Evolutionary conservation across 805 yeast species (phyloP).

Genomic region (Zygosaccharomyces kombuchaensis): DNA sequence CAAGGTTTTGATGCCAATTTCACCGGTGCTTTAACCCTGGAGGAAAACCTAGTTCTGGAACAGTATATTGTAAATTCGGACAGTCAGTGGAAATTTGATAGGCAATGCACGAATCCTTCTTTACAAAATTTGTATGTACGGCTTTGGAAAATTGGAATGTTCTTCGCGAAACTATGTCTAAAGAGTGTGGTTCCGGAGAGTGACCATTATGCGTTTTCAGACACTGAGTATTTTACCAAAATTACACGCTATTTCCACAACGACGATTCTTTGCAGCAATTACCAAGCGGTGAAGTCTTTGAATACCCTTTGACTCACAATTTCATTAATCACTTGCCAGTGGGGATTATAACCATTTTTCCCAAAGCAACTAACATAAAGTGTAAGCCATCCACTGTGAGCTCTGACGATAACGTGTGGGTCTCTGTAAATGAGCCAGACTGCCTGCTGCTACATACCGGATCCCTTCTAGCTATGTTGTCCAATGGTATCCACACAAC

Average conservation of each 20-base stretch:
- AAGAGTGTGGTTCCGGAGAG: constrained; percentile 13
- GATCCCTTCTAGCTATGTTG: constrained; percentile 17
- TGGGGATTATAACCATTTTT: constrained; percentile 29
- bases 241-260: constrained; percentile 21
- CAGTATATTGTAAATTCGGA: constrained; percentile 29
- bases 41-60: constrained; percentile 20
- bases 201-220: not conserved
- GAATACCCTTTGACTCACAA: constrained; percentile 18
- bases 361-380: constrained; percentile 27
- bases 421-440: constrained; percentile 22
- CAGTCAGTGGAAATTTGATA: constrained; percentile 13
- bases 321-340: constrained; percentile 15
- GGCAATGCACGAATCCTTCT: constrained; percentile 14
- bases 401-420: constrained; percentile 29
- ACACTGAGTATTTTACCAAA: constrained; percentile 15
- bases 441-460: constrained; percentile 31
- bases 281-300: constrained; percentile 18
- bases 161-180: constrained; percentile 22
- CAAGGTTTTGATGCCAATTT: constrained; percentile 30
- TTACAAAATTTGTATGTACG: constrained; percentile 19
- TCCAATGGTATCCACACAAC: constrained; percentile 25
- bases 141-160: constrained; percentile 22
- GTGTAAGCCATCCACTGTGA: constrained; percentile 23
- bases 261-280: constrained; percentile 10
- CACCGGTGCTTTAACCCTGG: constrained; percentile 23